Base-by-base conservation (phyloP, 768 basidiomycete genomes). In the Agrocybe praecox region DNA sequence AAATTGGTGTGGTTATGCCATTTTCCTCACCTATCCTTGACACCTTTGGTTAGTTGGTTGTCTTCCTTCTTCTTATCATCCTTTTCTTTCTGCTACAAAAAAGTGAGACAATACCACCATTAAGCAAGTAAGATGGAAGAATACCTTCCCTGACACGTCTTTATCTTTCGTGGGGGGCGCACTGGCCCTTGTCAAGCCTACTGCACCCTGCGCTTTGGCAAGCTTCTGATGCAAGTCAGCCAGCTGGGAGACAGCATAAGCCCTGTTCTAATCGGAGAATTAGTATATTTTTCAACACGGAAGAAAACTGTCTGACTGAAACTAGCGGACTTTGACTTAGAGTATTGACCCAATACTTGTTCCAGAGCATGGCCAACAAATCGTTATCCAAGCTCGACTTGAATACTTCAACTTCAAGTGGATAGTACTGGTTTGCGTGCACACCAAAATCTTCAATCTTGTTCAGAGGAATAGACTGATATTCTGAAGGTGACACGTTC, bases 371-470 rank as follows among this genome's bases (percentile, higher is more conserved):
- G 19, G 91, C 92, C 43, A 99, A 80, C 2, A 99, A 76, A 65
- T 95, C 87, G 26, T 86, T 88, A 69, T 99, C 97, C 49, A 96
- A 74, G 57, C 82, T 87, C 22, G 89, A 92, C 72, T 97, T 98
- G 85, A 97, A 99, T 51, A 98, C 89, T 68, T 95, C 88, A 17
- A 99, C 90, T 29, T 96, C 95, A 14, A 99, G 81, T 21, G 85
- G 90, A 70, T 99, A 99, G 70, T 99, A 99, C 58, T 93, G 88
- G 66, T 92, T 92, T 32, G 96, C 95, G 66, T 99, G 97, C 4
- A 98, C 97, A 71, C 97, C 97, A 67, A 99, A 99, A 70, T 99
- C 97, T 72, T 98, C 97, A 57, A 99, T 96, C 79, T 99, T 99
- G 77, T 83, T 87, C 36, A 97, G 81, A 0, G 97, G 97, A 64